A percentile compares a stretch with the other conserved stretches of the same genome.
phyloP scores from a whole-genome alignment of 768 basidiomycete species.

The Mycena albidolilacea region DNA sequence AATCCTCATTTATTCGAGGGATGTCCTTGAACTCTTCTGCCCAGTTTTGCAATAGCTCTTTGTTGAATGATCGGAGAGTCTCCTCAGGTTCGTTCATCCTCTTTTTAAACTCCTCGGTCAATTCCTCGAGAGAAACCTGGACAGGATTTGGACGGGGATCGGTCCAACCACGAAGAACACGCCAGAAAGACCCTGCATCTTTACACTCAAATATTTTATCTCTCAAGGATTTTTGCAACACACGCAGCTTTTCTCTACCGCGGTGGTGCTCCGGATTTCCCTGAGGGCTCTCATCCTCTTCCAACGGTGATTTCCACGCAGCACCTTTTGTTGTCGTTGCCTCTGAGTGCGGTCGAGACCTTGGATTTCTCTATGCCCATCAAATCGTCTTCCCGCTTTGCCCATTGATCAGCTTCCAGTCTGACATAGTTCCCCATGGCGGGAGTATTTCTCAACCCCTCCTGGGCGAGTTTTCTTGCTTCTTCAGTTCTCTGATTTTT shows the following conservation, averaged over 20 bases:
- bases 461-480: background rate
- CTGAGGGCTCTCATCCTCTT: background rate
- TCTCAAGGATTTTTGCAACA: conserved; percentile 9
- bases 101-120: conserved; percentile 17
- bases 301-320: conserved; percentile 4
- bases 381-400: background rate
- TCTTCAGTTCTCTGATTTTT: background rate
- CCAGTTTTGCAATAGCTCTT: background rate
- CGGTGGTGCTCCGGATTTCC: conserved; percentile 14
- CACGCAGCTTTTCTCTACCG: background rate
- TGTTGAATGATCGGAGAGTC: conserved; percentile 12
- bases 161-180: conserved; percentile 24
- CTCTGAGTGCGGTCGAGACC: conserved; percentile 14
- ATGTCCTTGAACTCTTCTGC: conserved; percentile 9
- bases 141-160: conserved; percentile 22
- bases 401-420: background rate
- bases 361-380: background rate
- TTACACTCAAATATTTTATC: conserved; percentile 27
- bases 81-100: conserved; percentile 18
- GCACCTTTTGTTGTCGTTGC: background rate
- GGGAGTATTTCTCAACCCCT: background rate
- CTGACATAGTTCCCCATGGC: background rate
- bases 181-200: conserved; percentile 22
- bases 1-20: conserved; percentile 18
- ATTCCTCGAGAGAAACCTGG: conserved; percentile 2